Conservation (phyloP, 345 rosid species). For the Adansonia digitata region DNA sequence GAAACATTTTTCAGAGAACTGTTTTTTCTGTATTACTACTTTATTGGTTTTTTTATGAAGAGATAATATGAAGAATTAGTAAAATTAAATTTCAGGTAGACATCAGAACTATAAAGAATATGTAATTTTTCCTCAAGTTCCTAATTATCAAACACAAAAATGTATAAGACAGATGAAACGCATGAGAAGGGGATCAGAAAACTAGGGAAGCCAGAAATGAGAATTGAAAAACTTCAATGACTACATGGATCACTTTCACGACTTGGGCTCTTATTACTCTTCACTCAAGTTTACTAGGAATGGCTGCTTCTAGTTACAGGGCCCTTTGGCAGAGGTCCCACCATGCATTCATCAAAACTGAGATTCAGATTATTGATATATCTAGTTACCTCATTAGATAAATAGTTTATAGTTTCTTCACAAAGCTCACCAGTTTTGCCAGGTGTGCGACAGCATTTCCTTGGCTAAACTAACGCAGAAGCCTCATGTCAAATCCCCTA, state of each 20-base stretch:
- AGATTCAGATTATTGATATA: background rate
- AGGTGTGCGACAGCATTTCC: background rate
- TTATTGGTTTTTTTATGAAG: too few relatives aligned
- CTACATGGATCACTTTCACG: background rate
- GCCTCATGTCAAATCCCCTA: background rate
- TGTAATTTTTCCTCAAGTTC: background rate
- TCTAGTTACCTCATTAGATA: background rate
- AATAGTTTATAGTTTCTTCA: background rate
- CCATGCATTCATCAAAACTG: background rate
- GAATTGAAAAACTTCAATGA: background rate
- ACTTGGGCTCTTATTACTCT: background rate
- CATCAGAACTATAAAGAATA: too few relatives aligned
- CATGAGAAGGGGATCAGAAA: background rate
- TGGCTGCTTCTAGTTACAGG: background rate
- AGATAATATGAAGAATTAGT: too few relatives aligned
- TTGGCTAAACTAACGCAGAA: conserved; percentile 7
- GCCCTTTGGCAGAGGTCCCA: background rate
- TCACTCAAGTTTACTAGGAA: background rate
- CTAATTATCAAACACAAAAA: background rate
- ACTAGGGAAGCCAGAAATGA: background rate
- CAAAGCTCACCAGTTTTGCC: background rate
- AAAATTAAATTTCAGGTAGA: too few relatives aligned
- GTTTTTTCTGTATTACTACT: too few relatives aligned
- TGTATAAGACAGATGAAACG: background rate
- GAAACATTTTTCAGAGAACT: too few relatives aligned